Base-by-base conservation (phyloP, 2,329 filamentous ascomycete species). In the Anisogramma anomala region DNA sequence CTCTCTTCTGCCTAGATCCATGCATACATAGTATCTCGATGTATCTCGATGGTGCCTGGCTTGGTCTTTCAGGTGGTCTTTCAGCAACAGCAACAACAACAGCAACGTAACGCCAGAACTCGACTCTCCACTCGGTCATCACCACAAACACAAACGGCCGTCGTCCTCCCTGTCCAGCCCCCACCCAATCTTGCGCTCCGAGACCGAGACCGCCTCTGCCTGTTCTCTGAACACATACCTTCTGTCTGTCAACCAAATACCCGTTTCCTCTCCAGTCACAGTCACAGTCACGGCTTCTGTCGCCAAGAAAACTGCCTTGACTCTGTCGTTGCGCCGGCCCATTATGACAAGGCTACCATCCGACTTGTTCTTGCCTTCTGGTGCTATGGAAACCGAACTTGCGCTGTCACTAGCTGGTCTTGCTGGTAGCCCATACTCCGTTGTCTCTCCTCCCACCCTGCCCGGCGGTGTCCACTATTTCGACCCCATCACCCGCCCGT, bases 331-430 rank as follows among this genome's bases (percentile, higher is more conserved):
- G 10, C 15, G 15, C 28, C 27, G 30, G 19, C 11, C 47, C 36
- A 45, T 53, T 48, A 67, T 68, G 64, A 57, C 59, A 47, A 66
- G 59, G 47, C 44, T 65, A 25, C 58, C 60, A 25, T 55, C 61
- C 44, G 63, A 68, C 48, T 62, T 64, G 20, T 66, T 67, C 52
- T 53, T 65, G 50, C 62, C 65, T 9, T 58, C 58, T 34, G 60
- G 60, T 47, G 57, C 55, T 38, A 50, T 56, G 45, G 62, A 65
- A 35, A 54, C 52, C 49, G 57, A 58, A 30, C 52, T 49, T 19
- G 49, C 55, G 19, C 36, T 51, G 34, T 49, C 53, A 39, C 50
- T 49, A 43, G 45, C 42, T 43, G 41, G 48, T 39, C 41, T 57
- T 20, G 53, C 54, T 44, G 51, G 51, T 45, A 54, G 41, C n/a